These are phyloP conservation scores for Malassezia furfur DNA, from an alignment of 1,284 basidiomycete species.

Conservation along the genomic window DNA sequence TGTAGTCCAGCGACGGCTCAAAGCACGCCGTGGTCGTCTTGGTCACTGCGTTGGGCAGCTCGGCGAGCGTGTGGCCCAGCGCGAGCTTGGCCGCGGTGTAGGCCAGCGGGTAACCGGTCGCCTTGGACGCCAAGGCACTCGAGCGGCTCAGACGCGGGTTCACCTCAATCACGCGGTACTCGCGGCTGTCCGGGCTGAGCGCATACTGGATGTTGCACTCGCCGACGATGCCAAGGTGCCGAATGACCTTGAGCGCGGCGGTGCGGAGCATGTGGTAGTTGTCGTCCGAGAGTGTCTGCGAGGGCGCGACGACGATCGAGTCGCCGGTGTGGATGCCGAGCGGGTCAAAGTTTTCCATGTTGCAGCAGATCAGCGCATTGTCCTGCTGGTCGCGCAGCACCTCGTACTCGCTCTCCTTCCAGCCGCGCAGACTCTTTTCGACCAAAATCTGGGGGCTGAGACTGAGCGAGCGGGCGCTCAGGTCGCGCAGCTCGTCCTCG, in stretches of 20 bases:
- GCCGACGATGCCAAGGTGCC: conserved; percentile 94
- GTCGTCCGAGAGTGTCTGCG: conserved; percentile 84
- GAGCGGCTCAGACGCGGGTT: conserved; percentile 44
- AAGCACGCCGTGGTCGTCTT: conserved; percentile 99
- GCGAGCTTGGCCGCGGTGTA: conserved; percentile 99
- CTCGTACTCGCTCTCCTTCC: conserved; percentile 99
- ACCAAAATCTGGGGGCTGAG: conserved; percentile 92
- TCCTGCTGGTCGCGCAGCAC: conserved; percentile 95
- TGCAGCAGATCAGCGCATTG: conserved; percentile 77
- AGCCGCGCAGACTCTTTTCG: conserved; percentile 96
- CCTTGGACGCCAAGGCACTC: conserved; percentile 89
- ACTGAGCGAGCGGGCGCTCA: conserved; percentile 80
- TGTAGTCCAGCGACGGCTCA: conserved; percentile 98
- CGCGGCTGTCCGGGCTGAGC: conserved; percentile 78
- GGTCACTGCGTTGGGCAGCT: conserved; percentile 95
- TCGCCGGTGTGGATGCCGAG: conserved; percentile 99
- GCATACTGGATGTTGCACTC: conserved; percentile 99
- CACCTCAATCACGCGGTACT: conserved; percentile 83
- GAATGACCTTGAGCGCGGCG: conserved; percentile 92
- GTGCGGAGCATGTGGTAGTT: conserved; percentile 99
- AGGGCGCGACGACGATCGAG: conserved; percentile 98
- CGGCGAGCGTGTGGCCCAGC: conserved; percentile 93
- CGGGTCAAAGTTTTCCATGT: conserved; percentile 98
- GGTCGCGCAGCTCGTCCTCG: conserved; percentile 84
- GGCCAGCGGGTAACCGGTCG: conserved; percentile 95